These are phyloP conservation scores for Lachancea kluyveri DNA, from an alignment of 805 yeast species.

Conservation along the genomic window DNA sequence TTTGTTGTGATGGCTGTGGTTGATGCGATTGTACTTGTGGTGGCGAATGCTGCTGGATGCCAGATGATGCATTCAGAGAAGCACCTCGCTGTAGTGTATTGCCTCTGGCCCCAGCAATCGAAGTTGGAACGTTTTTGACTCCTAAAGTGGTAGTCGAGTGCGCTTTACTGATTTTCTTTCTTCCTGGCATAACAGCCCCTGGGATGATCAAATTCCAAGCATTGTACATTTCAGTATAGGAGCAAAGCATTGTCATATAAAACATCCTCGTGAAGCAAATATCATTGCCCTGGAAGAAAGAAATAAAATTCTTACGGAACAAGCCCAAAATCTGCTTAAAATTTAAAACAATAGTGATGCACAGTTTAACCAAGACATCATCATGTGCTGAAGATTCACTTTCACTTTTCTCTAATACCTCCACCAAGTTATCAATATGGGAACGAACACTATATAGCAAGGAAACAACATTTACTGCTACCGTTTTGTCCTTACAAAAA, in stretches of 20 bases:
- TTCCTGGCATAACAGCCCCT: constrained; percentile 4
- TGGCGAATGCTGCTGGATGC: constrained; percentile 1
- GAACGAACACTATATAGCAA: constrained; percentile 46
- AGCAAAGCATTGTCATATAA: constrained; percentile 52
- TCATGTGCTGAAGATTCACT: constrained; percentile 20
- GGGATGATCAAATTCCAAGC: constrained; percentile 42
- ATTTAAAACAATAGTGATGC: constrained; percentile 35
- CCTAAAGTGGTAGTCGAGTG: constrained; percentile 6
- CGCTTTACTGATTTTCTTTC: constrained; percentile 9
- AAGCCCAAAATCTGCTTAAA: constrained; percentile 47
- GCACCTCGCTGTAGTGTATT: constrained; percentile 7
- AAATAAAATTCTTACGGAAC: constrained; percentile 41
- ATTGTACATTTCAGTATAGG: constrained; percentile 61
- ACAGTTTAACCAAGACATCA: constrained; percentile 32
- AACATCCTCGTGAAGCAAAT: constrained; percentile 60
- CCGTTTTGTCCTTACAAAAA: constrained; percentile 49
- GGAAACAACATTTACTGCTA: constrained; percentile 49
- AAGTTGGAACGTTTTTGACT: constrained; percentile 5
- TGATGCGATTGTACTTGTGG: background rate
- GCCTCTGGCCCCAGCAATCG: constrained; percentile 8
- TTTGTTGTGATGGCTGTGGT: no score
- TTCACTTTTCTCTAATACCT: constrained; percentile 47
- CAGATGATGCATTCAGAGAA: constrained; percentile 1
- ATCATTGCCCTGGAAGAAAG: constrained; percentile 52
- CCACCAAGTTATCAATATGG: constrained; percentile 51